These are phyloP conservation scores for Nakaseomyces bracarensis DNA, from an alignment of 1,139 yeast species.

Conservation along the genomic window DNA sequence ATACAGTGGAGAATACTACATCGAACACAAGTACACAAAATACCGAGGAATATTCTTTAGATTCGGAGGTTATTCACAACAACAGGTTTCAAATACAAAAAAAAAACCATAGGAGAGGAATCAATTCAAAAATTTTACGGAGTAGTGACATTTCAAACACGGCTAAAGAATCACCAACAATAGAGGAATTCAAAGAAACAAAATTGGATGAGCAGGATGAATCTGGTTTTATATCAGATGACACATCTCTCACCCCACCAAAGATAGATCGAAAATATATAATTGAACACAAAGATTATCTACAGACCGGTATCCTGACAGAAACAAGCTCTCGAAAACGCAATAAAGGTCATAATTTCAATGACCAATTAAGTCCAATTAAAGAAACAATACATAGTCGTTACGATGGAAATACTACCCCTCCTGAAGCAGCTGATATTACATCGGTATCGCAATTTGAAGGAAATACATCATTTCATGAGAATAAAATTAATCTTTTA, in stretches of 20 bases:
- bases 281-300: constrained; percentile 6
- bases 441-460: constrained; percentile 2
- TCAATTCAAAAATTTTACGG: not conserved
- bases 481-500: constrained; percentile 20
- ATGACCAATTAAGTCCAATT: constrained; percentile 1
- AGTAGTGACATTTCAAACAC: not conserved
- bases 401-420: not conserved
- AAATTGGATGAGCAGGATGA: constrained; percentile 9
- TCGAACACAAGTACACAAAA: constrained; percentile 3
- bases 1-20: constrained; percentile 17
- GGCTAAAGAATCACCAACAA: not conserved
- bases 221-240: constrained; percentile 13
- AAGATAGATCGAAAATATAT: constrained; percentile 16
- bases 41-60: constrained; percentile 1
- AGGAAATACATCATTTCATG: constrained; percentile 20
- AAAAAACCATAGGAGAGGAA: constrained; percentile 1
- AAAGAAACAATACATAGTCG: not conserved
- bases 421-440: not conserved
- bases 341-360: not conserved
- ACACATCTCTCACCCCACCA: constrained; percentile 26
- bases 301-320: constrained; percentile 1
- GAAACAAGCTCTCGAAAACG: constrained; percentile 1
- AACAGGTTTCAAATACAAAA: not conserved
- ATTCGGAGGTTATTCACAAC: not conserved
- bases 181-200: not conserved